These are phyloP conservation scores for Phoenix dactylifera DNA, from an alignment of 176 grass and related monocot genomes.

Conservation along the genomic window DNA sequence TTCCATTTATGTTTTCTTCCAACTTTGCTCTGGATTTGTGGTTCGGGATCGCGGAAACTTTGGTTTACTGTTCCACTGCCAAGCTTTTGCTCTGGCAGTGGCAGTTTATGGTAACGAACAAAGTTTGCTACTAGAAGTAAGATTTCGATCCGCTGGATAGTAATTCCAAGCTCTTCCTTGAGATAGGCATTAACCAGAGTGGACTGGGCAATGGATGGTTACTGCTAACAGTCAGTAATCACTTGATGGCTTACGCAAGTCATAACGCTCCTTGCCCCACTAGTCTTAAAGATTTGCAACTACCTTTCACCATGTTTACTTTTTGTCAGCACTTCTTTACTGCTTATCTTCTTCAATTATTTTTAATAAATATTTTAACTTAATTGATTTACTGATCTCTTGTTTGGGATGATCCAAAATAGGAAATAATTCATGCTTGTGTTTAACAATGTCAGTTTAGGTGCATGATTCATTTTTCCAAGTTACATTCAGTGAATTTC, in stretches of 20 bases:
- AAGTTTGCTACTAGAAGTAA: no score
- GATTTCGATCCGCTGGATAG: not conserved
- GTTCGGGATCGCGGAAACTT: no score
- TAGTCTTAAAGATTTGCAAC: not conserved
- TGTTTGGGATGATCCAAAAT: not conserved
- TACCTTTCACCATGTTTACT: not conserved
- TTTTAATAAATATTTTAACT: not conserved
- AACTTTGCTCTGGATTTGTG: no score
- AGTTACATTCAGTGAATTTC: no score
- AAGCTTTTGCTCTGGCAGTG: no score
- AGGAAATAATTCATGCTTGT: no score
- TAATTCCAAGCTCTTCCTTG: not conserved
- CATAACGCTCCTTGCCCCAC: conserved; percentile 4
- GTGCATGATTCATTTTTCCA: no score
- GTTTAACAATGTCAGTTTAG: no score
- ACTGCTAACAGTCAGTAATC: not conserved
- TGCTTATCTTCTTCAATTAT: not conserved
- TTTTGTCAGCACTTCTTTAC: not conserved
- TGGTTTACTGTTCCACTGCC: no score
- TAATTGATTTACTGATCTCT: not conserved
- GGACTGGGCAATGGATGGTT: not conserved
- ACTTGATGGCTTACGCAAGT: not conserved
- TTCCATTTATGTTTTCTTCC: no score
- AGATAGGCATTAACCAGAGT: not conserved
- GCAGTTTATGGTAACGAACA: no score